Evolutionary conservation across 805 yeast species (phyloP), one percentile per base, ranked within the genome.

Genomic region (Metschnikowia peoriensis): DNA sequence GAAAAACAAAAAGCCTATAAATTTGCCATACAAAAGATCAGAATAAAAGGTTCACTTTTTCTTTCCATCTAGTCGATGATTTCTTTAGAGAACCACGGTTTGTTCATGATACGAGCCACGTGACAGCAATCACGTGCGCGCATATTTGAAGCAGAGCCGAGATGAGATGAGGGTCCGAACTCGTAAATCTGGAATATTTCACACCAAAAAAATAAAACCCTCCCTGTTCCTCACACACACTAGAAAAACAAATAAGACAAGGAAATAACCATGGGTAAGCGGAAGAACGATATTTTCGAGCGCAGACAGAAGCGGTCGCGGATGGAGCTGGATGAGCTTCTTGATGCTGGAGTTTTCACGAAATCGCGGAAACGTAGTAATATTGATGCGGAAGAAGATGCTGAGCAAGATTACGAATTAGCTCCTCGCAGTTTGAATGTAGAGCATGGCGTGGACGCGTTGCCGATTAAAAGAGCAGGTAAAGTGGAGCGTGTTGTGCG

Each of bases 381-480:
- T 22, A 22, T 4, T 22, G 22, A 3, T 22, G 22, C 22, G 4
- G 22, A 22, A 22, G 89, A 84, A n/a, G 48, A 86, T 51, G 85
- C 81, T 53, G 96, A 89, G 61, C 88, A 84, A 62, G 92, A 83
- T 50, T 91, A 89, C 61, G 98, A 92, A 65, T 69, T 76, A 58
- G 70, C 66, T 51, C 96, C 97, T 1, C 79, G 98, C 66, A 61
- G 67, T 2, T 69, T 83, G 57, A 69, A 70, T 16, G 68, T 73
- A 11, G 70, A 69, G 10, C 77, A 74, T 6, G 75, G 72, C 5
- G 76, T 73, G 4, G 97, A 88, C 64, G 85, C 87, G 10, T 76
- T 93, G 50, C 98, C 98, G 0, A 88, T 92, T 49, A 88, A 86
- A 61, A 73, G 77, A 5, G 76, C 78, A 14, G 97, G 97, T 50